A percentile compares a stretch with the other conserved stretches of the same genome.
Conservation (phyloP, 1,139 yeast species). For the Kurtzmaniella quercitrusa region DNA sequence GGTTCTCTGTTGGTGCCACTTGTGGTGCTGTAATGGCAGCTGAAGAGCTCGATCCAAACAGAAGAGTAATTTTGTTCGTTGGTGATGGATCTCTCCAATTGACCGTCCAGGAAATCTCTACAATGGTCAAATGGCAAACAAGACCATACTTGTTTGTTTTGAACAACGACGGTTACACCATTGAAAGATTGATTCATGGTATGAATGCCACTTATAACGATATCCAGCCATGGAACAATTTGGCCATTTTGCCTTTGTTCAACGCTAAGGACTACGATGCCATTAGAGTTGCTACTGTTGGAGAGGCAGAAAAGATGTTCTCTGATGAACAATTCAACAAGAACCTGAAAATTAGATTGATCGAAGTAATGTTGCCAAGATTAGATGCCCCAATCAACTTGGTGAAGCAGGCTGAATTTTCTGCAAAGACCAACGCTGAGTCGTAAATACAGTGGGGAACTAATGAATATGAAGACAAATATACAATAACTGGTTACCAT, state of each 20-base stretch:
- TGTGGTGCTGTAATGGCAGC: conserved; percentile 33
- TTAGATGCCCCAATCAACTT: conserved; percentile 36
- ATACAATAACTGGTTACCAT: not conserved
- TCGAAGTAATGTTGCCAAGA: conserved; percentile 31
- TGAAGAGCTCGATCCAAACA: conserved; percentile 27
- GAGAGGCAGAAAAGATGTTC: conserved; percentile 24
- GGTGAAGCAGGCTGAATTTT: conserved; percentile 24
- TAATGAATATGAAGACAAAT: not conserved
- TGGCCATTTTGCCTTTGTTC: conserved; percentile 25
- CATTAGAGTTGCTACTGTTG: conserved; percentile 20
- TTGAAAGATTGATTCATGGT: conserved; percentile 38
- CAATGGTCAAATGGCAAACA: conserved; percentile 30
- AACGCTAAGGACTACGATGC: conserved; percentile 28
- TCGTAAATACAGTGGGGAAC: not conserved
- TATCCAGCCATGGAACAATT: conserved; percentile 38
- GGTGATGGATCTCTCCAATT: conserved; percentile 43
- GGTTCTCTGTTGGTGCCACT: conserved; percentile 29
- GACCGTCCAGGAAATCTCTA: conserved; percentile 39
- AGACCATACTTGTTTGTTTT: conserved; percentile 34
- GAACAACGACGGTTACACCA: conserved; percentile 38
- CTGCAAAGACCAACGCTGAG: conserved; percentile 17
- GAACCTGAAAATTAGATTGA: conserved; percentile 28
- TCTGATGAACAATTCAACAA: conserved; percentile 22
- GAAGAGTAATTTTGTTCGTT: conserved; percentile 33
- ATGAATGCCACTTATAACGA: conserved; percentile 31